Percentiles rank a stretch among this genome's conserved stretches.
phyloP scores from a whole-genome alignment of 495 filamentous ascomycete genomes.

The Neurospora sp. region DNA sequence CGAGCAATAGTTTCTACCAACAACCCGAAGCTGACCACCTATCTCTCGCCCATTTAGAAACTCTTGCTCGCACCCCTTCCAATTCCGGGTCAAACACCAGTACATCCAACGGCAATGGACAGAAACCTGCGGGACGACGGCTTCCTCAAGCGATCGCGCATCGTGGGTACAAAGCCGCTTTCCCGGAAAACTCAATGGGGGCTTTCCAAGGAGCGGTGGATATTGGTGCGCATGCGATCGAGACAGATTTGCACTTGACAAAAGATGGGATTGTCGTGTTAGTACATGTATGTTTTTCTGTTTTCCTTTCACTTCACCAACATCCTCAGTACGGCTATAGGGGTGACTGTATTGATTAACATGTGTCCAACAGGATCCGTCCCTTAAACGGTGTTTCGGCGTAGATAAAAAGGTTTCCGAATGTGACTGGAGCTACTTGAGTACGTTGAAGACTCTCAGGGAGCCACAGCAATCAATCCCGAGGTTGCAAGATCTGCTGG shows the following conservation, averaged over 20 bases:
- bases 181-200: slow-evolving; percentile 77
- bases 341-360: not conserved
- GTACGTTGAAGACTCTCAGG: slow-evolving; percentile 52
- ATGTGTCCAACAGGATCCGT: slow-evolving; percentile 49
- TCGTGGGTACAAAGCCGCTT: slow-evolving; percentile 68
- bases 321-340: not conserved
- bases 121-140: not conserved
- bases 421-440: slow-evolving; percentile 63
- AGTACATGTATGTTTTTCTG: slow-evolving; percentile 55
- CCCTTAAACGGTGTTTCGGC: slow-evolving; percentile 72
- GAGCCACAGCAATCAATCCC: slow-evolving; percentile 64
- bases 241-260: slow-evolving; percentile 79
- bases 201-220: slow-evolving; percentile 65
- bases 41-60: not conserved
- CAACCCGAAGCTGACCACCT: not conserved
- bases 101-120: not conserved
- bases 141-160: slow-evolving; percentile 76
- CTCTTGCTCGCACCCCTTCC: not conserved
- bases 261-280: slow-evolving; percentile 78
- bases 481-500: slow-evolving; percentile 62
- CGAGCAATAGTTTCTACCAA: not conserved
- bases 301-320: not conserved
- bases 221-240: slow-evolving; percentile 69
- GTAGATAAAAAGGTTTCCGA: slow-evolving; percentile 57
- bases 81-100: not conserved